A percentile compares a stretch with the other conserved stretches of the same genome.
These are phyloP conservation scores for Clarireedia sp. DNA, from an alignment of 2,329 filamentous ascomycete genomes.

Conservation along the genomic window DNA sequence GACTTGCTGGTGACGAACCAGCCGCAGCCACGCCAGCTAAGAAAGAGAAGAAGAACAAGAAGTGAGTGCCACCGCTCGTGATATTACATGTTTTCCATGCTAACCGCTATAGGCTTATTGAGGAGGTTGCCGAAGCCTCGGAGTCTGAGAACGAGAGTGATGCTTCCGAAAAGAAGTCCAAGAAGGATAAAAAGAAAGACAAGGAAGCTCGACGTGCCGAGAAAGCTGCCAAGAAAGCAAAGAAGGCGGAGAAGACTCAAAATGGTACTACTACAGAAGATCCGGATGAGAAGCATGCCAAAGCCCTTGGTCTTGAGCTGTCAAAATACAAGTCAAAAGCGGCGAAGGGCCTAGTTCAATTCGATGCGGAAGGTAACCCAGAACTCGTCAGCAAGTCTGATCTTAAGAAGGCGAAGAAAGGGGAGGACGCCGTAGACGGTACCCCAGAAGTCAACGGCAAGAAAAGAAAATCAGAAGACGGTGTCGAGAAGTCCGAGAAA, in stretches of 20 bases:
- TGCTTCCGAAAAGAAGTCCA: slow-evolving; percentile 8
- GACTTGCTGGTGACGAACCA: slow-evolving; percentile 61
- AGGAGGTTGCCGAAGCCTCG: slow-evolving; percentile 29
- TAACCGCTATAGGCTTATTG: slow-evolving; percentile 23
- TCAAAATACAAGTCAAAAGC: slow-evolving; percentile 74
- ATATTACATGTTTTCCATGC: background rate
- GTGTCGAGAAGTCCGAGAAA: slow-evolving; percentile 51
- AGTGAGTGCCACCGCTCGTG: slow-evolving; percentile 22
- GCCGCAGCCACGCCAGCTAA: slow-evolving; percentile 37
- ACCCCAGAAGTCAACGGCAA: slow-evolving; percentile 41
- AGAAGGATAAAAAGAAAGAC: slow-evolving; percentile 37
- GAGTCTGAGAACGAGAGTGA: slow-evolving; percentile 6
- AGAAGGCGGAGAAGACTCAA: slow-evolving; percentile 27
- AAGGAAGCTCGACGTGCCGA: slow-evolving; percentile 19
- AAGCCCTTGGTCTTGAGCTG: slow-evolving; percentile 59
- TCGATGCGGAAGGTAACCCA: slow-evolving; percentile 51
- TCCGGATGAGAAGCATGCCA: slow-evolving; percentile 45
- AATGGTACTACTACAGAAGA: slow-evolving; percentile 28
- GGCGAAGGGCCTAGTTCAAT: slow-evolving; percentile 47
- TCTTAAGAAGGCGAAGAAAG: slow-evolving; percentile 66
- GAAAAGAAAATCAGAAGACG: slow-evolving; percentile 59
- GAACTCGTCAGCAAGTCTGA: slow-evolving; percentile 15
- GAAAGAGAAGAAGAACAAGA: slow-evolving; percentile 45
- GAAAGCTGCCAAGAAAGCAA: slow-evolving; percentile 22
- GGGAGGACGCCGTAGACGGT: slow-evolving; percentile 48